These are phyloP conservation scores for Gossypium gossypioides DNA, from an alignment of 441 rosid genomes.

Conservation along the genomic window DNA sequence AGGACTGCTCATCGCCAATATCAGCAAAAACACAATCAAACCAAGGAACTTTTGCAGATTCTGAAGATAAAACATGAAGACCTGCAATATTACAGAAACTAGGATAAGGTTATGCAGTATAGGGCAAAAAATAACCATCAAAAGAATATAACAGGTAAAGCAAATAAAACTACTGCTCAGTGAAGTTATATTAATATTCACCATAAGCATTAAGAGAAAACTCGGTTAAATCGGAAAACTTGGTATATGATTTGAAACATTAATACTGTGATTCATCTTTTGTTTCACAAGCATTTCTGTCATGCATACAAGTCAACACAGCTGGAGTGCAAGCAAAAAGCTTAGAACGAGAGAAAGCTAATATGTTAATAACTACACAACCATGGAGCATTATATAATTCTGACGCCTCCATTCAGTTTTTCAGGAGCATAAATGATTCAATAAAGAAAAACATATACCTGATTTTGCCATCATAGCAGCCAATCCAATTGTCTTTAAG, in stretches of 20 bases:
- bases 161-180: background rate
- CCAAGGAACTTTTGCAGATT: slow-evolving; percentile 84
- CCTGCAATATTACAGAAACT: slow-evolving; percentile 39
- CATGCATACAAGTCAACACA: background rate
- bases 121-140: background rate
- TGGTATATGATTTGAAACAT: background rate
- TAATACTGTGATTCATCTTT: background rate
- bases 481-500: slow-evolving; percentile 87
- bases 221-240: background rate
- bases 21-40: slow-evolving; percentile 86
- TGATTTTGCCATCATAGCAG: slow-evolving; percentile 96
- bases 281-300: background rate
- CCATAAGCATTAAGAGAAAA: background rate
- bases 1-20: slow-evolving; percentile 90
- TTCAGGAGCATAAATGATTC: background rate
- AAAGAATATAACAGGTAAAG: background rate
- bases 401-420: background rate
- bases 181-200: background rate
- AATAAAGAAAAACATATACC: slow-evolving; percentile 29
- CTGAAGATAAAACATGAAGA: slow-evolving; percentile 73
- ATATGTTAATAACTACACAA: background rate
- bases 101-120: background rate
- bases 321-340: background rate
- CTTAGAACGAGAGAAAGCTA: background rate
- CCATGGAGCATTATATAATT: background rate